Evolutionary conservation across 345 rosid species (phyloP), one percentile per base, ranked within the genome.

Genomic region (Hibiscus tridactylites): DNA sequence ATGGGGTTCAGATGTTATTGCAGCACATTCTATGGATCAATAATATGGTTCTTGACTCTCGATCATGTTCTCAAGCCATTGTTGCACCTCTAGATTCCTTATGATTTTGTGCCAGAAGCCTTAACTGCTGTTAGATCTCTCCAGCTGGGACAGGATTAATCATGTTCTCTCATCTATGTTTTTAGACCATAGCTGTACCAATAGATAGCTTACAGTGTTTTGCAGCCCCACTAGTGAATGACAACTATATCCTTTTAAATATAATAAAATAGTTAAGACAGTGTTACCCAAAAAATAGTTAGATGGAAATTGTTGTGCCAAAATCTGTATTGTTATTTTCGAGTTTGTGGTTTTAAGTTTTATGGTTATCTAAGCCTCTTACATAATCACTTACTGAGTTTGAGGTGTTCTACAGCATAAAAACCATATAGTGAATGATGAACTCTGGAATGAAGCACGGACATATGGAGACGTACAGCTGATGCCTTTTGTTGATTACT

Each of bases 401-500:
- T 68, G 33, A 54, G 59, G 52, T 65, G 15, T 81, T 68, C 75
- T 85, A 87, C 91, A 95, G 98, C 99, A 95, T 75, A 95, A 95
- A 78, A 92, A 84, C 81, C 96, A 88, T 75, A 82, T 89, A 74
- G 98, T 92, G 2, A 95, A 95, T 77, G 81, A 84, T 79, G 93
- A 95, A 80, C 96, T 95, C 9, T 95, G 99, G 98, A 86, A 87
- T 19, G 99, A 95, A 77, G 97, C 96, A 61, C 73, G 64, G 39
- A 92, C 90, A 13, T 90, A 92, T 52, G 91, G 91, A 79, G 98
- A 95, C 73, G 78, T 95, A 74, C 98, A 92, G 84, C 82, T 92
- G 73, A 88, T 95, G 98, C 99, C 98, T 69, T 95, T 95, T 79
- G 99, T 92, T 71, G 99, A 92, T 75, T 92, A 95, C 82, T 95